Base-by-base conservation (phyloP, 2,329 filamentous ascomycete species). In the Phyllosticta paracitricarpa region DNA sequence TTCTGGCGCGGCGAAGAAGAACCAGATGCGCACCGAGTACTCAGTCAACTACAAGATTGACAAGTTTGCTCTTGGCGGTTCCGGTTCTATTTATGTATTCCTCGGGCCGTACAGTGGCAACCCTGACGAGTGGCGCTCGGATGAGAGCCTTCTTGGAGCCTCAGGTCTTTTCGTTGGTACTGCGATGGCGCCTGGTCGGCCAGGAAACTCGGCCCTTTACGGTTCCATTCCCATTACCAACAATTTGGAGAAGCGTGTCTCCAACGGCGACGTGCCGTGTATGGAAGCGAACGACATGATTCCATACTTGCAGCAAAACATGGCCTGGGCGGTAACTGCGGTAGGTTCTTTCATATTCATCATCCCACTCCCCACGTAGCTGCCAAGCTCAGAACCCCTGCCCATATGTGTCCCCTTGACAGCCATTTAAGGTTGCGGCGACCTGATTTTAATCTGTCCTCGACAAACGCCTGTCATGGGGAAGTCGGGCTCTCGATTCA, bases 61-160 rank as follows among this genome's bases (percentile, higher is more conserved):
- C 59, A 86, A 84, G 64, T 81, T 83, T 62, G 83, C 83, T 2
- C 72, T 88, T 8, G 77, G 81, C 10, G 82, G 80, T 1, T 83
- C 86, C 0, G 89, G 87, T 67, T 79, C 78, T 59, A 76, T 93
- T 22, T 83, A 87, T 68, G 76, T 92, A 62, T 92, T 91, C 73
- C 69, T 91, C 1, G 88, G 85, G 0, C 70, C 78, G 2, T 75
- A 78, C 6, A 56, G 25, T 1, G 28, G 56, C 2, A 75, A 84
- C 51, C 67, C 76, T 1, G 64, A 65, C 4, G 67, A 70, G 0
- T 89, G 86, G 86, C 69, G 77, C 0, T 69, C 71, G 51, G 79
- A 82, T 0, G 68, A 73, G 1, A 85, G 82, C 63, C 78, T 87
- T 9, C 79, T 87, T 2, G 88, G 88, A 2, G 82, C 82, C 0